Percentiles rank a stretch among this genome's conserved stretches.
phyloP scores from a whole-genome alignment of 306 rosid genomes.

The Lagenaria siceraria region DNA sequence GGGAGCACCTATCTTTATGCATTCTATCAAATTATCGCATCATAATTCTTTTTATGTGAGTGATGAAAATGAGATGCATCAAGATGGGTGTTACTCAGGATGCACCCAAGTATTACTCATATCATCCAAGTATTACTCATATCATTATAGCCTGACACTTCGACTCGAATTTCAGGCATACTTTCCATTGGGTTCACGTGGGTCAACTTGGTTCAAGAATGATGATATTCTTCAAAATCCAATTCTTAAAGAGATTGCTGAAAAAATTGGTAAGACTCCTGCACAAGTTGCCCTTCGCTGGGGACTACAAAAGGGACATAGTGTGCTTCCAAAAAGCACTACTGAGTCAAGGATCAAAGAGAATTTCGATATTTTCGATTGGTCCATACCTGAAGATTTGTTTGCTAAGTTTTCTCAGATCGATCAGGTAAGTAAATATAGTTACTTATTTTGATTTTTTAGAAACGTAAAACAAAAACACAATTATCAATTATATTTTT shows the following conservation, averaged over 20 bases:
- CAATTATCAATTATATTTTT: no score
- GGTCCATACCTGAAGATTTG: constrained; percentile 61
- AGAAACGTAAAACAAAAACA: no score
- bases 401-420: constrained; percentile 28
- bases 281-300: constrained; percentile 75
- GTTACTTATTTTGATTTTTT: no score
- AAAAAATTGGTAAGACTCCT: constrained; percentile 49
- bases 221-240: constrained; percentile 45
- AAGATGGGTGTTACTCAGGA: no score
- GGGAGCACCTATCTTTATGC: no score
- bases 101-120: no score
- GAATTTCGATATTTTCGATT: constrained; percentile 50
- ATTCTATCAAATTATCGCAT: no score
- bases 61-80: no score
- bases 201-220: constrained; percentile 39
- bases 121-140: no score
- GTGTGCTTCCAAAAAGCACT: constrained; percentile 71
- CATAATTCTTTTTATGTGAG: no score
- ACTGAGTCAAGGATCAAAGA: constrained; percentile 52
- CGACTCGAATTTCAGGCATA: constrained; percentile 32
- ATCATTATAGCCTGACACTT: no score
- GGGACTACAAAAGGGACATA: constrained; percentile 71
- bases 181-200: constrained; percentile 68
- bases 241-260: constrained; percentile 21
- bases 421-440: constrained; percentile 40